Evolutionary conservation across 2,329 filamentous ascomycete species (phyloP).

Genomic region (Aspergillus sp.): DNA sequence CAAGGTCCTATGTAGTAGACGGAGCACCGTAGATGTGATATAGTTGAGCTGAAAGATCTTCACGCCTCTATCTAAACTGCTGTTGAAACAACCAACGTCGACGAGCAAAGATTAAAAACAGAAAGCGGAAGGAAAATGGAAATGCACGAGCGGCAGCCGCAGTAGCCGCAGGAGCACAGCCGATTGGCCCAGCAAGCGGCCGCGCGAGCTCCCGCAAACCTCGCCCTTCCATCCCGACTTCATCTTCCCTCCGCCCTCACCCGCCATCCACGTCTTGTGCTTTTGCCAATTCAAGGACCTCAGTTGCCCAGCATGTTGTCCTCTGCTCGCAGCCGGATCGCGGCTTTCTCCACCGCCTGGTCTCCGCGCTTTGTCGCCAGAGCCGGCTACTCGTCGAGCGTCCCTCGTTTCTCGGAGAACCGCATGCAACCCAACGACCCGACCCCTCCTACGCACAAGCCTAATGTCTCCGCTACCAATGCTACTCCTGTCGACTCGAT

Average conservation of each 20-base stretch:
- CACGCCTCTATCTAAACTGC: too few species aligned
- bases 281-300: constrained; percentile 5
- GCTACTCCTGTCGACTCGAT: constrained; percentile 48
- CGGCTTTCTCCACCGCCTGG: constrained; percentile 39
- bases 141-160: constrained; percentile 12
- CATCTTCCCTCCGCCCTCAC: constrained; percentile 9
- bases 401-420: constrained; percentile 37
- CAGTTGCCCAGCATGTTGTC: constrained; percentile 37
- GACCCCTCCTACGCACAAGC: constrained; percentile 44
- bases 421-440: constrained; percentile 53
- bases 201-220: constrained; percentile 25
- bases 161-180: constrained; percentile 7
- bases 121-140: constrained; percentile 10
- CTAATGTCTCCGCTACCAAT: constrained; percentile 60
- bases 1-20: background rate
- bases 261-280: constrained; percentile 8
- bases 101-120: constrained; percentile 3
- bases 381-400: constrained; percentile 40
- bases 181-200: constrained; percentile 19
- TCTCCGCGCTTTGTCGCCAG: constrained; percentile 25
- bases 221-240: constrained; percentile 20
- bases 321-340: constrained; percentile 41
- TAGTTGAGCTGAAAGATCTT: background rate
- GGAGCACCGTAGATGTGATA: background rate
- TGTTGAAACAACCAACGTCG: background rate